Conservation (phyloP, 2,329 filamentous ascomycete species). For the Alternaria sp. region DNA sequence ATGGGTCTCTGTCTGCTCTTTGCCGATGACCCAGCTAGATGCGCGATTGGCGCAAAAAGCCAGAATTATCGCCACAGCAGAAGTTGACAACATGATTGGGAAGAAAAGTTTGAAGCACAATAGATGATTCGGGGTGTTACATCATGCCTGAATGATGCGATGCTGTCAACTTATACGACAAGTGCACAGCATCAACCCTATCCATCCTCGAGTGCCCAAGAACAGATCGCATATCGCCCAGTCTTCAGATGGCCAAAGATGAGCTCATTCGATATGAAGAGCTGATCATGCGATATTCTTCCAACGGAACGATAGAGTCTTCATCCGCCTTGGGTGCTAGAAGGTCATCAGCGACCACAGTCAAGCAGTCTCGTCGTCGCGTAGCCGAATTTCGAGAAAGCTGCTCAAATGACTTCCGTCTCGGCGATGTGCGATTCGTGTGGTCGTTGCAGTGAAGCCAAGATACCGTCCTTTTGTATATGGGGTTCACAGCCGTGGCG, state of each 20-base stretch:
- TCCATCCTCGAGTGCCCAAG: background rate
- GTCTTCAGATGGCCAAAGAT: slow-evolving; percentile 11
- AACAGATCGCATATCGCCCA: slow-evolving; percentile 22
- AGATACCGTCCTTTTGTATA: slow-evolving; percentile 30
- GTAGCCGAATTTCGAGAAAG: slow-evolving; percentile 15
- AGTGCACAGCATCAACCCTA: background rate
- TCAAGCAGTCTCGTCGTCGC: slow-evolving; percentile 15
- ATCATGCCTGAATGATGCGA: background rate
- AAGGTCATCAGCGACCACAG: slow-evolving; percentile 4
- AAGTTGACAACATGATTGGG: slow-evolving; percentile 32
- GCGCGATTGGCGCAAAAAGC: slow-evolving; percentile 37
- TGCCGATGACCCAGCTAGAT: slow-evolving; percentile 48
- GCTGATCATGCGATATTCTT: slow-evolving; percentile 22
- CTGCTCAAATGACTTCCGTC: slow-evolving; percentile 6
- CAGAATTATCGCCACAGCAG: slow-evolving; percentile 28
- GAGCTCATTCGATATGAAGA: slow-evolving; percentile 14
- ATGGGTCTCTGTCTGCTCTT: slow-evolving; percentile 50
- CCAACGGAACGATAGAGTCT: slow-evolving; percentile 27
- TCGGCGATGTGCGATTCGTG: slow-evolving; percentile 11
- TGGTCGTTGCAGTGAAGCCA: slow-evolving; percentile 20
- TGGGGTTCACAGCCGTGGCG: slow-evolving; percentile 22
- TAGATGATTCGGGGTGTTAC: background rate
- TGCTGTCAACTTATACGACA: background rate
- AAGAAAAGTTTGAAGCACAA: background rate
- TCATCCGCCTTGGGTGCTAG: slow-evolving; percentile 24